Evolutionary conservation across 192 early-diverging fungal genomes (phyloP), one percentile per base, ranked within the genome.

Genomic region (Dissophora ornata): DNA sequence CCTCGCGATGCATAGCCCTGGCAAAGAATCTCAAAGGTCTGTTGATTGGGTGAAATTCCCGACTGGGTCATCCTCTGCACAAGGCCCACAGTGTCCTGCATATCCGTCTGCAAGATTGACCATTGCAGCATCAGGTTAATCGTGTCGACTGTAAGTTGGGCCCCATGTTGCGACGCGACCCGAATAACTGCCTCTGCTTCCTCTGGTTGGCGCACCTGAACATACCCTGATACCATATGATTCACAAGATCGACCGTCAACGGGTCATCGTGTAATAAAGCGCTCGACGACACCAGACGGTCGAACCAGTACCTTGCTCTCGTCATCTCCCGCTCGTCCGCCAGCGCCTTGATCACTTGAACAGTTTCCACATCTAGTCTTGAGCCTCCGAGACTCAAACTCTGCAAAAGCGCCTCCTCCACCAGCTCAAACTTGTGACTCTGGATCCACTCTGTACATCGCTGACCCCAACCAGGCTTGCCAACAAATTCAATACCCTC

Each of bases 261-360:
- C 4, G 28, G 2, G 4, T 29, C 21, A 25, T 42, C 22, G 16
- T 45, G 34, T 29, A 9, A 29, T 33, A n/a, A 24, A 1, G 12
- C 6, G 2, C 8, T 19, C 12, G 48, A 33, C n/a, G 51, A 13
- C 4, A 59, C 21, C 15, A 61, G 18, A 1, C 24, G 57, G 10
- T 75, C 45, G 22, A 66, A 67, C 71, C 71, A 75, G 22, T 61
- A 34, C 19, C 63, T 33, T 38, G 71, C 71, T 47, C 71, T 34
- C 1, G 55, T 33, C 71, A 75, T 75, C 30, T 67, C 62, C 21
- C 33, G 16, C 24, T 54, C 36, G 13, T 62, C 63, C 4, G 50
- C 42, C 15, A 75, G 32, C 18, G 57, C 71, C 16, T 33, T 26
- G 16, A 75, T 55, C 6, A 75, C 62, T 13, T 48, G 50, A 3